Base-by-base conservation (phyloP, 306 rosid species). In the Biancaea sappan region DNA sequence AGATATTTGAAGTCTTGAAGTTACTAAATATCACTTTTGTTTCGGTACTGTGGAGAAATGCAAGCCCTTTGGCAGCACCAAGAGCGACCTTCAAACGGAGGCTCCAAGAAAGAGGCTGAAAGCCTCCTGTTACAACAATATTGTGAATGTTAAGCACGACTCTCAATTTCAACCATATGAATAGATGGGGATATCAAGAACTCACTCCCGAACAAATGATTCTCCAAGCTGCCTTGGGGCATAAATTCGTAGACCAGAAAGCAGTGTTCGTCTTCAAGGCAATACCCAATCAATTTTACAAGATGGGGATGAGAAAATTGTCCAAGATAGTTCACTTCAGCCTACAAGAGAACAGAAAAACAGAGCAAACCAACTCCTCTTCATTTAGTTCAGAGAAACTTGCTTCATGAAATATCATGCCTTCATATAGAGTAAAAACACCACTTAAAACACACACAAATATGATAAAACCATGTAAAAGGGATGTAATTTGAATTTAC, bases 171-270 rank as follows among this genome's bases (percentile, higher is more conserved):
- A 66, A 48, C 46, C 31, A 64, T 11, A 14, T 74, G 69, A 66
- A 64, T 26, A 77, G 47, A 54, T 16, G 34, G 48, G 47, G n/a
- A n/a, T 4, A 46, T 26, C 24, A 66, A 56, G 63, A 68, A 85
- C 94, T 86, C 83, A 89, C 94, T 83, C 63, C 81, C 72, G 75
- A 89, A 89, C 74, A 89, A 85, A 81, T 89, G 94, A 79, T 89
- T 86, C 77, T 89, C 94, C 83, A 89, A 85, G 89, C 89, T 83
- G 66, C 94, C 94, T 51, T 91, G 86, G 16, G 89, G 86, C 91
- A 89, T 89, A 53, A 86, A 83, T 70, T 89, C 94, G 43, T 74
- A 85, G 8, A 84, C 94, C 73, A 89, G 79, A 46, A 89, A 75
- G 1, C 83, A 83, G 59, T 86, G 86, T 66, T 83, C 89, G 57